A percentile compares a stretch with the other conserved stretches of the same genome.
phyloP scores from a whole-genome alignment of 345 rosid genomes.

The Rhodomyrtus tomentosa region DNA sequence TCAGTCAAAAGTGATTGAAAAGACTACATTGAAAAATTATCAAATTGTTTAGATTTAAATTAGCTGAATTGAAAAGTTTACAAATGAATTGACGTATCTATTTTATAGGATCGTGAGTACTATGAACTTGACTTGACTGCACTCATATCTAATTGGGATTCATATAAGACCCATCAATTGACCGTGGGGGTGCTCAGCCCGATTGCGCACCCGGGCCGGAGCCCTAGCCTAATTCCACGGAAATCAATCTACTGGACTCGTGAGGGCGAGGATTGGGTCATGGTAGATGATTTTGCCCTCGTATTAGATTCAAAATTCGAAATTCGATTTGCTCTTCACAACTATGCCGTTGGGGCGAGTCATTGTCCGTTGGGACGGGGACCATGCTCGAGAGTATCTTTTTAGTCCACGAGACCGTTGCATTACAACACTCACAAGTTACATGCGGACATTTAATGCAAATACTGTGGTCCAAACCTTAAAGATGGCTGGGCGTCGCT shows the following conservation, averaged over 20 bases:
- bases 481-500: neutral
- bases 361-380: neutral
- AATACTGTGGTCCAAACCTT: neutral
- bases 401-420: neutral
- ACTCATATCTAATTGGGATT: neutral
- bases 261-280: too few species aligned
- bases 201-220: too few species aligned
- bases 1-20: too few species aligned
- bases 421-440: neutral
- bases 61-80: too few species aligned
- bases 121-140: too few species aligned
- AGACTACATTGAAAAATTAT: fast-evolving
- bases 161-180: neutral
- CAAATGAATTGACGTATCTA: too few species aligned
- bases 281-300: too few species aligned
- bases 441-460: neutral
- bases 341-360: neutral
- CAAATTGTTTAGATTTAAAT: too few species aligned
- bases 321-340: neutral
- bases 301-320: neutral
- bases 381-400: neutral
- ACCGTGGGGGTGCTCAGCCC: too few species aligned
- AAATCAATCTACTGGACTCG: too few species aligned
- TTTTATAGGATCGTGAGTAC: neutral
- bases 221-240: too few species aligned